Conservation (phyloP, 805 yeast genomes). For the Jamesozyma piceae region DNA sequence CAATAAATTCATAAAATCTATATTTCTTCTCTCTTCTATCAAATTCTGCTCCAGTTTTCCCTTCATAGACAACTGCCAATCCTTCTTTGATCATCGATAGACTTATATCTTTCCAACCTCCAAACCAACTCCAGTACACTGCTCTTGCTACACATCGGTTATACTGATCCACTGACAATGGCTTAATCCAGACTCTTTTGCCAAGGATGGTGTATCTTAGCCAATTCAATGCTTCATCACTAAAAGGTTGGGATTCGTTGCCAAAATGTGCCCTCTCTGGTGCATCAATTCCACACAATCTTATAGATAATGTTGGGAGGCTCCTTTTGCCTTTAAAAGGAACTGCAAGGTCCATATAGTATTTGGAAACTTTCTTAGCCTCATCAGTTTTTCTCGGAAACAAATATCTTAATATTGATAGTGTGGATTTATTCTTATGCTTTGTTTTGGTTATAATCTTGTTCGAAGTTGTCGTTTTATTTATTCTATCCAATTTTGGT, state of each 20-base stretch:
- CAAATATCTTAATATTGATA: not conserved
- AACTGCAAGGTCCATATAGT: constrained; percentile 21
- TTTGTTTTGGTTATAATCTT: not conserved
- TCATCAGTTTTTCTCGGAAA: not conserved
- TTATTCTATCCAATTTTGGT: constrained; percentile 39
- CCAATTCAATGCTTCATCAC: constrained; percentile 81
- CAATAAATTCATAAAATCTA: constrained; percentile 47
- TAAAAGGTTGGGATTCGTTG: constrained; percentile 78
- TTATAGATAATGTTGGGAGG: constrained; percentile 56
- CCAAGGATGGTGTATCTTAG: constrained; percentile 57
- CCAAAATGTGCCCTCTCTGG: constrained; percentile 96
- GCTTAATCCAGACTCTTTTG: constrained; percentile 60
- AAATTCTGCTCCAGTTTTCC: constrained; percentile 71
- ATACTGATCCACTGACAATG: constrained; percentile 79
- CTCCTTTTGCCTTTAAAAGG: constrained; percentile 25
- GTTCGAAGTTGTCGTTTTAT: not conserved
- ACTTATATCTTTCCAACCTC: constrained; percentile 72
- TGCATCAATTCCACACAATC: constrained; percentile 92
- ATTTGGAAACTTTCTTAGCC: constrained; percentile 9
- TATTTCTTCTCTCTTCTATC: constrained; percentile 65
- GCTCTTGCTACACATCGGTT: constrained; percentile 79
- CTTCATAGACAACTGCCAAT: constrained; percentile 81
- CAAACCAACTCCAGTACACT: constrained; percentile 42
- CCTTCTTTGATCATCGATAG: constrained; percentile 80
- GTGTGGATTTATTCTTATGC: not conserved